Percentiles rank a stretch among this genome's conserved stretches.
phyloP scores from a whole-genome alignment of 176 grass and related monocot species.

The Alloteropsis semialata region DNA sequence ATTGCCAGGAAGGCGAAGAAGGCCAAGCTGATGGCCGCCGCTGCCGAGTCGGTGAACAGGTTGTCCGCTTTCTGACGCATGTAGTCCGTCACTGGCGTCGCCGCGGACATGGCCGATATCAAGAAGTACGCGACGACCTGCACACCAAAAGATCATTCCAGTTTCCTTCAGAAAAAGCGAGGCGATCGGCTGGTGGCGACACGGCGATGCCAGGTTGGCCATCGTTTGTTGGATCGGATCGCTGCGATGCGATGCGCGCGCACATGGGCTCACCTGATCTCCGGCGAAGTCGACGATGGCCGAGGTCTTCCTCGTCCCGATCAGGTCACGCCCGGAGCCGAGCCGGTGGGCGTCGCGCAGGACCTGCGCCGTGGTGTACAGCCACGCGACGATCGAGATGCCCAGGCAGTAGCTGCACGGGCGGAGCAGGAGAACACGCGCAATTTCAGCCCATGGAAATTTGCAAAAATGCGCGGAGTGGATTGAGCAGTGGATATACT shows the following conservation, averaged over 20 bases:
- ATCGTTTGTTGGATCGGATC: slow-evolving; percentile 11
- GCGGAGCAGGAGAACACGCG: neutral
- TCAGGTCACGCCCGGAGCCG: slow-evolving; percentile 33
- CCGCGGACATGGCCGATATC: slow-evolving; percentile 51
- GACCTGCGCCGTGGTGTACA: slow-evolving; percentile 64
- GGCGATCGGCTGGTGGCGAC: neutral
- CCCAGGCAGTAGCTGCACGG: slow-evolving; percentile 58
- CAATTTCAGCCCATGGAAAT: neutral
- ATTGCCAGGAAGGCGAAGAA: slow-evolving; percentile 68
- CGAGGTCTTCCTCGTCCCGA: slow-evolving; percentile 30
- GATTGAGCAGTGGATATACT: neutral
- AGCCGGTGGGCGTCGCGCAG: slow-evolving; percentile 40
- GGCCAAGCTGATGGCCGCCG: slow-evolving; percentile 64
- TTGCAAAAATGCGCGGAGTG: neutral
- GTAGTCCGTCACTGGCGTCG: slow-evolving; percentile 69
- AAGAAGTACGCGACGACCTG: slow-evolving; percentile 53
- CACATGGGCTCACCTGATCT: slow-evolving; percentile 54
- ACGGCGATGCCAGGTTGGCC: neutral
- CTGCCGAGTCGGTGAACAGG: slow-evolving; percentile 56
- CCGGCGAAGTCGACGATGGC: slow-evolving; percentile 61
- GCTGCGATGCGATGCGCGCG: neutral
- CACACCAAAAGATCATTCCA: neutral
- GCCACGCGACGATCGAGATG: slow-evolving; percentile 52
- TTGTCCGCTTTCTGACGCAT: slow-evolving; percentile 48
- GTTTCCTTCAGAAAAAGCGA: neutral